Conservation (phyloP, 2,329 filamentous ascomycete species). For the Verticillium nubilum region DNA sequence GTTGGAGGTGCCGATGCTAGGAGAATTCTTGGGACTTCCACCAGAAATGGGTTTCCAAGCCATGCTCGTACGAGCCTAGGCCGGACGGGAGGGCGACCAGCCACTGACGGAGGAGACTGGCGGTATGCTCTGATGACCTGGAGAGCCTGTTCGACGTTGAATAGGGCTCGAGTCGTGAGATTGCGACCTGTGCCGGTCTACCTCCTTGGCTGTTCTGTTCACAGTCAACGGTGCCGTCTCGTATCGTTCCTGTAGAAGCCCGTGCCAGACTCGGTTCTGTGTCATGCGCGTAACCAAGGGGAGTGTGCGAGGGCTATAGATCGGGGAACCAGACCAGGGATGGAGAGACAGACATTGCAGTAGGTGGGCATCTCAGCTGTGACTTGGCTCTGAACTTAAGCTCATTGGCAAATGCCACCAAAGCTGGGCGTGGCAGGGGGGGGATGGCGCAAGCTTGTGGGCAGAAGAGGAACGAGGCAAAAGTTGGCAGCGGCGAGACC, state of each 20-base stretch:
- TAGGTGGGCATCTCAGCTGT: background rate
- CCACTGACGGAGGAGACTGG: background rate
- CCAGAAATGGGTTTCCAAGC: background rate
- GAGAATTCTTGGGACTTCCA: background rate
- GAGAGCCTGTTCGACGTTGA: background rate
- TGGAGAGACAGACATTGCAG: background rate
- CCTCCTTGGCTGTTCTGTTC: background rate
- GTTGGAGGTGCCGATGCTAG: background rate
- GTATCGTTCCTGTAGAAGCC: background rate
- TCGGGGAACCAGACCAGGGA: background rate
- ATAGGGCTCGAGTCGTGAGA: background rate
- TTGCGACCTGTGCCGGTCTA: background rate
- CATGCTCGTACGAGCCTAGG: background rate
- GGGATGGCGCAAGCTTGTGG: background rate
- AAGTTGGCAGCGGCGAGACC: background rate
- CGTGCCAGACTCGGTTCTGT: background rate
- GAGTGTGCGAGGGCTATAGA: background rate
- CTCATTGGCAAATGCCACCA: background rate
- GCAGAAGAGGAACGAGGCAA: background rate
- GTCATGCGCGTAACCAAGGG: background rate
- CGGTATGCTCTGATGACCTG: background rate
- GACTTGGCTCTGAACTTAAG: slow-evolving; percentile 3
- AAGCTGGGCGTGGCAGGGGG: background rate
- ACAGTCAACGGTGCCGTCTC: no score
- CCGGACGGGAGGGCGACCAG: background rate